Percentiles rank a stretch among this genome's conserved stretches.
Evolutionary conservation across 495 filamentous ascomycete species (phyloP).

Genomic region (Aspergillus egyptiacus): DNA sequence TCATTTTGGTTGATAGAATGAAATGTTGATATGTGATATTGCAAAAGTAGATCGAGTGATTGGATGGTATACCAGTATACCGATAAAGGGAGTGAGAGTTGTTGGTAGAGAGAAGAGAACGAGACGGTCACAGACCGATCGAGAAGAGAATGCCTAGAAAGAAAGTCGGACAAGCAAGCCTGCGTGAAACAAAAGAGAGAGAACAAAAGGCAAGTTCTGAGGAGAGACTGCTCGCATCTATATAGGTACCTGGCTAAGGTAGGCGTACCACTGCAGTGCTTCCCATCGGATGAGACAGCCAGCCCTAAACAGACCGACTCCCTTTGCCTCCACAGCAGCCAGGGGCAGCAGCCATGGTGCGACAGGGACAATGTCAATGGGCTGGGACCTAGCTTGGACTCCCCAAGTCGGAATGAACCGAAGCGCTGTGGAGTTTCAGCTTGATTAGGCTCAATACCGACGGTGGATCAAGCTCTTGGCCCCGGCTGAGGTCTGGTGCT

Average conservation of each 20-base stretch:
- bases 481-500: constrained; percentile 11
- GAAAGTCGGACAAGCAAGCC: constrained; percentile 18
- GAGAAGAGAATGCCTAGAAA: constrained; percentile 26
- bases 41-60: constrained; percentile 20
- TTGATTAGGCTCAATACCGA: constrained; percentile 18
- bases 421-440: constrained; percentile 18
- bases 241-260: too few relatives aligned
- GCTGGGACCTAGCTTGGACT: too few relatives aligned
- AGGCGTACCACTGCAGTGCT: too few relatives aligned
- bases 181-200: constrained; percentile 19
- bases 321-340: constrained; percentile 6
- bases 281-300: too few relatives aligned
- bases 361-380: constrained; percentile 10
- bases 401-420: constrained; percentile 6
- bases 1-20: constrained; percentile 27
- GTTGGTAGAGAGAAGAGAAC: constrained; percentile 20
- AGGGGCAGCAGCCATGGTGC: constrained; percentile 12
- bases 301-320: too few relatives aligned
- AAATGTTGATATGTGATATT: background rate
- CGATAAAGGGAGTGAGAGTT: constrained; percentile 22
- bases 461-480: constrained; percentile 10
- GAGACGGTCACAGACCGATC: constrained; percentile 34
- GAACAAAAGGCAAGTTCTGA: constrained; percentile 13
- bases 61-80: constrained; percentile 33
- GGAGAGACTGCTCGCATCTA: constrained; percentile 2